These are phyloP conservation scores for Eucommia ulmoides DNA, from an alignment of 257 asterid species.

Conservation along the genomic window DNA sequence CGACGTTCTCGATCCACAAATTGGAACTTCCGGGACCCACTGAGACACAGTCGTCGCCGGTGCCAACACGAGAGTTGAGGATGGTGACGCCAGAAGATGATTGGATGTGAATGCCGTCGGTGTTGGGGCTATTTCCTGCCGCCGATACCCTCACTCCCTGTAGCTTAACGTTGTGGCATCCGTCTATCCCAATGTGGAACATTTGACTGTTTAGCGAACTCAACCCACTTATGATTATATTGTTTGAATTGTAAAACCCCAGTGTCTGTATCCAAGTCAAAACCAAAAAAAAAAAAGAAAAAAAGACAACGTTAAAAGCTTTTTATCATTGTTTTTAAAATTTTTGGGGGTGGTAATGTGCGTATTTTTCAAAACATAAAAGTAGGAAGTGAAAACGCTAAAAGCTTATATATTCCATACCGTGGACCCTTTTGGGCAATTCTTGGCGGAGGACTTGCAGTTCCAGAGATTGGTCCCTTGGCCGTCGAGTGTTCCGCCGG, in stretches of 20 bases:
- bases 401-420: conserved; percentile 16
- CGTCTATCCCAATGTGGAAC: conserved; percentile 37
- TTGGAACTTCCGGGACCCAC: not conserved
- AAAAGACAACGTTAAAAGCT: too few relatives aligned
- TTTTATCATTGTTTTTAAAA: too few relatives aligned
- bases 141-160: conserved; percentile 2
- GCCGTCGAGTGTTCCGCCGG: conserved; percentile 46
- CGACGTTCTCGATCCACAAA: not conserved
- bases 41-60: not conserved
- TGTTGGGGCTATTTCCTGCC: not conserved
- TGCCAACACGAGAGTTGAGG: not conserved
- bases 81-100: not conserved
- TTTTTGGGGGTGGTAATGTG: too few relatives aligned
- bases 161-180: conserved; percentile 27
- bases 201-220: conserved; percentile 38
- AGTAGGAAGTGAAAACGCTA: not conserved
- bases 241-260: conserved; percentile 25
- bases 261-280: conserved; percentile 38
- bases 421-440: conserved; percentile 45
- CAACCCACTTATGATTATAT: conserved; percentile 26
- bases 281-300: too few relatives aligned
- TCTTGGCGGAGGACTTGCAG: conserved; percentile 32
- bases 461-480: conserved; percentile 49
- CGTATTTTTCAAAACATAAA: too few relatives aligned
- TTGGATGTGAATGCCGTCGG: not conserved